Evolutionary conservation across 2,329 filamentous ascomycete genomes (phyloP).

Genomic region (Kalaharituber pfeilii): DNA sequence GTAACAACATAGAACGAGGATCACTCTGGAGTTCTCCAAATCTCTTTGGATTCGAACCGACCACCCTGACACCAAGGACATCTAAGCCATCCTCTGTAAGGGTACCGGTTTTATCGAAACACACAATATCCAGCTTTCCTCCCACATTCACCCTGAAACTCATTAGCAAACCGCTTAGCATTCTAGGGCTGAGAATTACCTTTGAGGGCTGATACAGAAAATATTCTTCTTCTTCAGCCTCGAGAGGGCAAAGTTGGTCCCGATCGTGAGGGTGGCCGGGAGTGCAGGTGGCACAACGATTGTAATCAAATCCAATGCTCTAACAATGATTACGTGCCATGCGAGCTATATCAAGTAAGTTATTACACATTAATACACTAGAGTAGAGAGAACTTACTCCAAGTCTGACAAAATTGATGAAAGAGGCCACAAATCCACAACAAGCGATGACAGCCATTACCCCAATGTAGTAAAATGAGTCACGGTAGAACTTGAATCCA

Average conservation of each 20-base stretch:
- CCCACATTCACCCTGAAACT: conserved; percentile 65
- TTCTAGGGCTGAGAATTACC: conserved; percentile 22
- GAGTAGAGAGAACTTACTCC: conserved; percentile 37
- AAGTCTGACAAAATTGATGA: conserved; percentile 81
- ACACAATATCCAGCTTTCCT: conserved; percentile 88
- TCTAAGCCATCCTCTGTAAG: conserved; percentile 92
- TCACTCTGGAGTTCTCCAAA: conserved; percentile 59
- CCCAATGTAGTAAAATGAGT: conserved; percentile 93
- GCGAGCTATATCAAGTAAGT: conserved; percentile 42
- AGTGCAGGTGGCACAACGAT: conserved; percentile 93
- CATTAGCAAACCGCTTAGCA: conserved; percentile 6
- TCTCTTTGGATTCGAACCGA: conserved; percentile 41
- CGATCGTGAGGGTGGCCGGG: conserved; percentile 87
- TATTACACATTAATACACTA: conserved; percentile 18
- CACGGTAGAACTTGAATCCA: conserved; percentile 94
- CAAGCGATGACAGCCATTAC: conserved; percentile 82
- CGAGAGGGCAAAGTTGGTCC: conserved; percentile 81
- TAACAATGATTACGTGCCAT: conserved; percentile 80
- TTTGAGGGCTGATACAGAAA: conserved; percentile 93
- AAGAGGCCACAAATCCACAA: conserved; percentile 74
- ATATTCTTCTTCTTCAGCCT: conserved; percentile 78
- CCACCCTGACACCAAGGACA: conserved; percentile 71
- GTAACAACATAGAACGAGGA: not conserved
- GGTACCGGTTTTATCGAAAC: conserved; percentile 98
- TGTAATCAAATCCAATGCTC: conserved; percentile 86